phyloP scores from a whole-genome alignment of 257 asterid genomes.

The Przewalskia tangutica region DNA sequence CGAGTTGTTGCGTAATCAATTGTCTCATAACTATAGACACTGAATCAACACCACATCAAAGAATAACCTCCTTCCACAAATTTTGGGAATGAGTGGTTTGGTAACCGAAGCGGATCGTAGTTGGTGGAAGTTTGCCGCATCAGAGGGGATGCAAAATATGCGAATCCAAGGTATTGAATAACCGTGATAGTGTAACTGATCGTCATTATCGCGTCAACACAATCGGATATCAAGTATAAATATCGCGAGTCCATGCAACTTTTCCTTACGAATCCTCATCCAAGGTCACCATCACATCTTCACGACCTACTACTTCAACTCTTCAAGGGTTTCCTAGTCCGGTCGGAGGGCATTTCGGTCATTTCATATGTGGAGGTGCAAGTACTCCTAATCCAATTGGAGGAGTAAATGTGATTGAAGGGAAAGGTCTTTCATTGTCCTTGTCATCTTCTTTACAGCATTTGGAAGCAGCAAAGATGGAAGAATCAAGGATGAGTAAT shows the following conservation, averaged over 20 bases:
- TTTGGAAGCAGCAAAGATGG: slow-evolving; percentile 60
- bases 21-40: slow-evolving; percentile 36
- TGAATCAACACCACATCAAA: slow-evolving; percentile 1
- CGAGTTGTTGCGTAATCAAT: slow-evolving; percentile 48
- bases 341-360: slow-evolving; percentile 30
- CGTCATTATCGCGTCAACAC: background rate
- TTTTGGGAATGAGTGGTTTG: slow-evolving; percentile 38
- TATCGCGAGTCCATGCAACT: slow-evolving; percentile 95
- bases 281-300: slow-evolving; percentile 50
- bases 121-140: background rate
- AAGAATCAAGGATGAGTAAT: slow-evolving; percentile 51
- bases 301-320: slow-evolving; percentile 32
- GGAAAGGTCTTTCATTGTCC: slow-evolving; percentile 80
- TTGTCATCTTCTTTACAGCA: slow-evolving; percentile 68
- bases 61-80: slow-evolving; percentile 5
- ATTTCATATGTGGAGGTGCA: slow-evolving; percentile 41
- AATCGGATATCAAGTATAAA: slow-evolving; percentile 36
- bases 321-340: slow-evolving; percentile 33
- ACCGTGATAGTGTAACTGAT: background rate
- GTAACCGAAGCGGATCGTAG: slow-evolving; percentile 32
- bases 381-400: slow-evolving; percentile 23
- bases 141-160: slow-evolving; percentile 28
- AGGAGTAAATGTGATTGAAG: slow-evolving; percentile 32
- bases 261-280: slow-evolving; percentile 65
- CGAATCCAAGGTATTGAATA: background rate